These are phyloP conservation scores for Chamaenerion angustifolium DNA, from an alignment of 345 rosid genomes.

Conservation along the genomic window DNA sequence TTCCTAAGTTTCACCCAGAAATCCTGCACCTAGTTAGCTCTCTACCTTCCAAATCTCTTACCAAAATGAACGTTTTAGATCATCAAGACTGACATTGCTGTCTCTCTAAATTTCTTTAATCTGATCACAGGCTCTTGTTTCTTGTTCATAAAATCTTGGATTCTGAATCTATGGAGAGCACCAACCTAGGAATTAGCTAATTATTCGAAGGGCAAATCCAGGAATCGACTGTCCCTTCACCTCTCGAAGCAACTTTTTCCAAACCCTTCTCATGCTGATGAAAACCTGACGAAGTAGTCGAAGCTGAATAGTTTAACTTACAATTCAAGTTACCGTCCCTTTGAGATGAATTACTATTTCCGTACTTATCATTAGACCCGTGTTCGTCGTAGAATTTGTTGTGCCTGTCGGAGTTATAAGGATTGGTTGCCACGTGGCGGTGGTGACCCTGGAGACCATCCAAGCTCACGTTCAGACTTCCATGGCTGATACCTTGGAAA, in stretches of 20 bases:
- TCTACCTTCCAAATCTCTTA: too few species aligned
- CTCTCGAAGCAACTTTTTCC: conserved; percentile 33
- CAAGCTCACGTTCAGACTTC: too few species aligned
- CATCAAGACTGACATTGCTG: too few species aligned
- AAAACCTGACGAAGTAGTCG: conserved; percentile 32
- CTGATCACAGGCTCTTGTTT: too few species aligned
- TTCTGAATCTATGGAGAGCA: too few species aligned
- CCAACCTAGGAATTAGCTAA: conserved; percentile 5
- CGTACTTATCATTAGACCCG: background rate
- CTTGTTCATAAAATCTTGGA: too few species aligned
- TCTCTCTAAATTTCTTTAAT: too few species aligned
- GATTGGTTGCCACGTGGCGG: background rate
- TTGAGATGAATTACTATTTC: conserved; percentile 9
- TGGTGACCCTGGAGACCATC: background rate
- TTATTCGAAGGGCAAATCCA: conserved; percentile 71
- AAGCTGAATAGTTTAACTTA: conserved; percentile 20
- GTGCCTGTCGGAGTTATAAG: conserved; percentile 3
- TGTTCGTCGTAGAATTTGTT: conserved; percentile 16
- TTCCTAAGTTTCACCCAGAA: too few species aligned
- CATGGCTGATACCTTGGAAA: too few species aligned
- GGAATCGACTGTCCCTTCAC: conserved; percentile 43
- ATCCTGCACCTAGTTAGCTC: too few species aligned
- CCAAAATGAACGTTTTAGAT: too few species aligned
- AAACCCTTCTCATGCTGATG: conserved; percentile 28
- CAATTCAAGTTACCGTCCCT: conserved; percentile 12